Conservation (phyloP, 441 rosid genomes). For the Pelargonium fulgidum region DNA sequence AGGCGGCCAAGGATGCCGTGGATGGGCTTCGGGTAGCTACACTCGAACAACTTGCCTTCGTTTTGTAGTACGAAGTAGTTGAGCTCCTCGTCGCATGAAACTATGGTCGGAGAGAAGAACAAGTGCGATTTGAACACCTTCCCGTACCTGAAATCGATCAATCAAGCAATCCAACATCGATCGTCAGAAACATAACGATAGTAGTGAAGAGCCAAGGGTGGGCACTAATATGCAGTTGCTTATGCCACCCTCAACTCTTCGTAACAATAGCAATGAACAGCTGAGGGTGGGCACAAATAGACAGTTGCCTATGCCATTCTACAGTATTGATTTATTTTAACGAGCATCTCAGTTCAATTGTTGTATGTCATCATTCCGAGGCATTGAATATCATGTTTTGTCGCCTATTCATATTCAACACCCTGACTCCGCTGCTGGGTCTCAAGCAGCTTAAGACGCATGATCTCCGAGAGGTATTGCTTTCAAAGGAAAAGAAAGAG, state of each 20-base stretch:
- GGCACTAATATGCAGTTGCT: background rate
- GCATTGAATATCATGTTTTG: no score
- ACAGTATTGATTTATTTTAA: no score
- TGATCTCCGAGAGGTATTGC: no score
- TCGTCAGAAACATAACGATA: no score
- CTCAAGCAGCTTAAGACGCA: no score
- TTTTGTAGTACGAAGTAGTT: conserved; percentile 51
- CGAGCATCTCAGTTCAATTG: no score
- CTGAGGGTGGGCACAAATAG: background rate
- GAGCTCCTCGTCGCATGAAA: conserved; percentile 47
- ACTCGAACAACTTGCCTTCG: conserved; percentile 49
- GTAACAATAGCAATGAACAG: no score
- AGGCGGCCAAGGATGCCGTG: conserved; percentile 44
- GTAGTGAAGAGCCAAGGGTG: background rate
- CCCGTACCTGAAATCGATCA: conserved; percentile 34
- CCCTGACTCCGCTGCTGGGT: no score
- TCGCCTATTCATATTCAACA: no score
- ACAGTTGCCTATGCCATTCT: background rate
- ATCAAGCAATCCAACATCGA: background rate
- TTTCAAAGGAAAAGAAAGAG: background rate
- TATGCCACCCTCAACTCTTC: background rate
- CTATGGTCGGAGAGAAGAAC: conserved; percentile 49
- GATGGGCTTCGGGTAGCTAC: conserved; percentile 50
- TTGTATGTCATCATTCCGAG: no score
- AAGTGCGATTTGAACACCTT: conserved; percentile 51